Conservation (phyloP, 345 rosid species). For the Citrus unshiu region DNA sequence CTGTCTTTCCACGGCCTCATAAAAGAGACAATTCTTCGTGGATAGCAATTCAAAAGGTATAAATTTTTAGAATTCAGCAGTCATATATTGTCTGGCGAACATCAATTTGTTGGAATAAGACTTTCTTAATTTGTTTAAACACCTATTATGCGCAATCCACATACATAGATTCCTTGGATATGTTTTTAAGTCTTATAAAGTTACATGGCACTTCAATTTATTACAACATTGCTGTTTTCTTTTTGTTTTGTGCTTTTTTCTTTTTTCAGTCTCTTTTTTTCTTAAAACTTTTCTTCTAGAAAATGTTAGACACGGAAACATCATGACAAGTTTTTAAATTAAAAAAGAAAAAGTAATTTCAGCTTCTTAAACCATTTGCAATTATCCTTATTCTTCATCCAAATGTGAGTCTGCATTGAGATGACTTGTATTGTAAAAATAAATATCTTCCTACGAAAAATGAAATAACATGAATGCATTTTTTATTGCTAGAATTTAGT, state of each 20-base stretch:
- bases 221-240: neutral
- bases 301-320: neutral
- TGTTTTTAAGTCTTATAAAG: neutral
- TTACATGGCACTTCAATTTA: neutral
- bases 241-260: neutral
- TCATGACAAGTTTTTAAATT: neutral
- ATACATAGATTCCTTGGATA: neutral
- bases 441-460: neutral
- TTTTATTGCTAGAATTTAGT: neutral
- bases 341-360: neutral
- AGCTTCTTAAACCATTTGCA: no score
- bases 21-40: constrained; percentile 62
- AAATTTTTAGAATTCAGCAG: neutral
- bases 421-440: neutral
- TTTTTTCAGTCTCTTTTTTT: neutral
- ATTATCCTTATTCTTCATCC: no score
- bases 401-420: neutral
- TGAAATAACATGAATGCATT: neutral
- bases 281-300: neutral
- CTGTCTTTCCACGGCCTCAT: constrained; percentile 85
- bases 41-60: constrained; percentile 83
- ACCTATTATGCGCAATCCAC: neutral
- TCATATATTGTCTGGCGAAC: neutral
- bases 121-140: neutral
- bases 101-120: neutral